Evolutionary conservation across 2,329 filamentous ascomycete genomes (phyloP), one percentile per base, ranked within the genome.

Genomic region (Nemania sp.): DNA sequence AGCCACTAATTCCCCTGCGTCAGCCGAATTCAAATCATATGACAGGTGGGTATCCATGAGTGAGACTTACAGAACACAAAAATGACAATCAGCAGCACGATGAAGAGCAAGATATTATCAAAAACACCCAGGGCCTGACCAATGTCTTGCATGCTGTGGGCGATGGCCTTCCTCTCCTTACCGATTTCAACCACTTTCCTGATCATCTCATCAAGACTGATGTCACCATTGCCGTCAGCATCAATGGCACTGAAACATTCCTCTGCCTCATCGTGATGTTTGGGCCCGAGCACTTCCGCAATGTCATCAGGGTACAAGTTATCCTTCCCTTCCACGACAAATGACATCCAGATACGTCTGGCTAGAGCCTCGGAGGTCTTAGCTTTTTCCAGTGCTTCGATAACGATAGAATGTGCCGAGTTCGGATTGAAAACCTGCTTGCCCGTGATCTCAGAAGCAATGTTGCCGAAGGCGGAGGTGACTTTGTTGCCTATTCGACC

Each of bases 291-390:
- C 10, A 98, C 94, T 73, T 98, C 94, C 32, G 88, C 74, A 39
- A 99, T 83, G 72, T 99, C 95, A 4, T 97, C 92, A 9, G 84
- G 76, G 67, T 85, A 91, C 9, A 99, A 81, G 0, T 88, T 81
- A 42, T 97, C 91, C 60, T 88, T 88, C 68, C 92, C 92, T 76
- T 98, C 94, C 3, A 95, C 87, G 1, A 97, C 95, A 73, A 97
- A 96, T 0, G 93, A 97, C 91, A 97, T 96, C 95, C 95, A 98
- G 64, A 98, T 89, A 71, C 95, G 90, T 67, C 87, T 89, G n/a
- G 91, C 93, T 59, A 98, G 80, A n/a, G 95, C 95, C 74, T 98
- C 93, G 0, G 92, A 91, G 6, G 92, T 90, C 61, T 84, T 83
- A 45, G 85, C 87, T 78, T 92, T 94, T 76, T 97, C 93, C 34